These are phyloP conservation scores for Bassia scoparia DNA, from an alignment of 148 eudicot species.

Conservation along the genomic window DNA sequence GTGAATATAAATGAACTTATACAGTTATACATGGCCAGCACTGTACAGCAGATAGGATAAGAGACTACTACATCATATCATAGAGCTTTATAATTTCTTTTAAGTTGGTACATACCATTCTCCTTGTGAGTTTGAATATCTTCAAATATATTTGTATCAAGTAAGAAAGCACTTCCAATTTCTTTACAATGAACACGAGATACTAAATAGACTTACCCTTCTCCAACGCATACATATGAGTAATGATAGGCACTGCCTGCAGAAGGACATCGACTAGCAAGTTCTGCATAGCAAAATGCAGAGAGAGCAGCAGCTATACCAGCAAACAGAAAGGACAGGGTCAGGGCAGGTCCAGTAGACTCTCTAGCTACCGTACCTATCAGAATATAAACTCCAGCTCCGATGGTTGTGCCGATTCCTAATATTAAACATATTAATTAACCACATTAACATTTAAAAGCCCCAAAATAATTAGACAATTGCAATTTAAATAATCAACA, in stretches of 20 bases:
- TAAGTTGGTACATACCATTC: neutral
- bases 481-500: neutral
- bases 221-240: conserved; percentile 78
- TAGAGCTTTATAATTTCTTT: neutral
- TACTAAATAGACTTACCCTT: conserved; percentile 49
- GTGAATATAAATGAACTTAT: neutral
- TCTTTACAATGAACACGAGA: conserved; percentile 1
- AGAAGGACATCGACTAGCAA: conserved; percentile 91
- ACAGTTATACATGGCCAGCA: neutral
- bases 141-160: neutral
- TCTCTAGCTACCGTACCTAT: conserved; percentile 88
- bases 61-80: neutral
- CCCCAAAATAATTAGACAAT: neutral
- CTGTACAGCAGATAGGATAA: neutral
- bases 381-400: conserved; percentile 89
- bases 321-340: conserved; percentile 72
- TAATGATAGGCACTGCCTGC: conserved; percentile 95
- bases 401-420: conserved; percentile 90
- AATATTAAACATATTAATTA: conserved; percentile 9
- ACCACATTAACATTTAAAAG: neutral
- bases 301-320: conserved; percentile 90
- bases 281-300: conserved; percentile 88
- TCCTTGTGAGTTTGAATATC: neutral
- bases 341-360: conserved; percentile 75
- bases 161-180: neutral